A percentile compares a stretch with the other conserved stretches of the same genome.
phyloP scores from a whole-genome alignment of 257 asterid species.

The Fraxinus anomala region DNA sequence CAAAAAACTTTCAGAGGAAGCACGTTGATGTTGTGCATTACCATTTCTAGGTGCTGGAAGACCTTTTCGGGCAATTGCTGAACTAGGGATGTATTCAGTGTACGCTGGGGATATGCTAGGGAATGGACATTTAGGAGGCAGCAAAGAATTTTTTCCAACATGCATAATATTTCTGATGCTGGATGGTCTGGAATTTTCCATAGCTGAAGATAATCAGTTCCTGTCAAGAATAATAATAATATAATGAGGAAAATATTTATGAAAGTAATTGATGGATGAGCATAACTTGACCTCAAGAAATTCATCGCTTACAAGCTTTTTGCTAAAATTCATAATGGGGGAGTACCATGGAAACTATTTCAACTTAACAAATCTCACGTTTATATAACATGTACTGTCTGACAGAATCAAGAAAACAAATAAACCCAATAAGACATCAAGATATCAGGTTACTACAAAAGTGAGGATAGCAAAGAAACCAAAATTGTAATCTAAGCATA shows the following conservation, averaged over 20 bases:
- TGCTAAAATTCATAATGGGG: background rate
- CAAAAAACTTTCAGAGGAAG: slow-evolving; percentile 80
- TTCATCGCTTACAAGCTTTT: background rate
- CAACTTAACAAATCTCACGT: background rate
- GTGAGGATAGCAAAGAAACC: too few relatives aligned
- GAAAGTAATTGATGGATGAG: background rate
- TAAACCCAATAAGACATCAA: too few relatives aligned
- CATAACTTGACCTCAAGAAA: slow-evolving; percentile 4
- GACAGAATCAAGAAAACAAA: too few relatives aligned
- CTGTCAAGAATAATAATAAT: slow-evolving; percentile 35
- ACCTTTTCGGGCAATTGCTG: slow-evolving; percentile 54
- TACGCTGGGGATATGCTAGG: slow-evolving; percentile 70
- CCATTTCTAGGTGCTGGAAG: slow-evolving; percentile 56
- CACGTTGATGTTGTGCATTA: slow-evolving; percentile 75
- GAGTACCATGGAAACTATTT: background rate
- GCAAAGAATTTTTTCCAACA: slow-evolving; percentile 49
- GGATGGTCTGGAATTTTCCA: slow-evolving; percentile 80
- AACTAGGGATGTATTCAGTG: slow-evolving; percentile 59
- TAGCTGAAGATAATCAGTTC: slow-evolving; percentile 45
- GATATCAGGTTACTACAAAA: too few relatives aligned
- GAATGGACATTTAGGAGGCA: slow-evolving; percentile 94
- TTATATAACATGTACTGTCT: too few relatives aligned
- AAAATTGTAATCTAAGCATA: too few relatives aligned
- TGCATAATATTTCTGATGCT: slow-evolving; percentile 64
- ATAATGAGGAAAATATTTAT: slow-evolving; percentile 15